These are phyloP conservation scores for Theobroma grandiflorum DNA, from an alignment of 441 rosid genomes.

Conservation along the genomic window DNA sequence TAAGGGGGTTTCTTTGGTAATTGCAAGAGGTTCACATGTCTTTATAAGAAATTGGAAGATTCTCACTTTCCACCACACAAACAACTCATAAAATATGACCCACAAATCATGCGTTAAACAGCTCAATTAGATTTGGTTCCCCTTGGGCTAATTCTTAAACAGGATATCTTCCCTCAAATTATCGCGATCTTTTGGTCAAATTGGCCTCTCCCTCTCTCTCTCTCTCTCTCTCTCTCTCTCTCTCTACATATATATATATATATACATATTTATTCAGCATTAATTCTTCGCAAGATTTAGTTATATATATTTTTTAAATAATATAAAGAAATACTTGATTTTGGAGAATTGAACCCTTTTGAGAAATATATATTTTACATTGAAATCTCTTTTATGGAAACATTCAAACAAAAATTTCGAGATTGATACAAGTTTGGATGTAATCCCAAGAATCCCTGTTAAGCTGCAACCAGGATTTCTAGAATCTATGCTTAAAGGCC, in stretches of 20 bases:
- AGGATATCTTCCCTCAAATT: constrained; percentile 19
- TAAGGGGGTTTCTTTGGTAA: constrained; percentile 47
- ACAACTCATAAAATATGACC: constrained; percentile 62
- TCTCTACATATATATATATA: no score
- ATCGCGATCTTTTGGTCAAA: constrained; percentile 26
- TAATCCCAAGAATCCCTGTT: constrained; percentile 38
- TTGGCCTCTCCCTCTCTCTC: no score
- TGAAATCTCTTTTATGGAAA: neutral
- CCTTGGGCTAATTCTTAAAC: constrained; percentile 16
- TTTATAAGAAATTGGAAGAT: constrained; percentile 51
- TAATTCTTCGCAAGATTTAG: neutral
- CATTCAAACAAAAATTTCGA: neutral
- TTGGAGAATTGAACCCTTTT: neutral
- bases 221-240: no score
- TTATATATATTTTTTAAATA: neutral
- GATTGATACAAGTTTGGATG: constrained; percentile 27
- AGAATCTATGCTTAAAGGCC: constrained; percentile 47
- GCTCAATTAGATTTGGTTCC: constrained; percentile 63
- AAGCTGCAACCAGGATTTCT: constrained; percentile 48
- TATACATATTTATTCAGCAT: neutral
- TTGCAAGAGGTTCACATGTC: constrained; percentile 67
- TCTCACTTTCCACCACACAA: constrained; percentile 69
- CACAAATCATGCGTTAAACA: constrained; percentile 77
- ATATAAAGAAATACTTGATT: neutral
- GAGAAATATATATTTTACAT: constrained; percentile 15